Evolutionary conservation across 345 rosid species (phyloP).

Genomic region (Firmiana major): DNA sequence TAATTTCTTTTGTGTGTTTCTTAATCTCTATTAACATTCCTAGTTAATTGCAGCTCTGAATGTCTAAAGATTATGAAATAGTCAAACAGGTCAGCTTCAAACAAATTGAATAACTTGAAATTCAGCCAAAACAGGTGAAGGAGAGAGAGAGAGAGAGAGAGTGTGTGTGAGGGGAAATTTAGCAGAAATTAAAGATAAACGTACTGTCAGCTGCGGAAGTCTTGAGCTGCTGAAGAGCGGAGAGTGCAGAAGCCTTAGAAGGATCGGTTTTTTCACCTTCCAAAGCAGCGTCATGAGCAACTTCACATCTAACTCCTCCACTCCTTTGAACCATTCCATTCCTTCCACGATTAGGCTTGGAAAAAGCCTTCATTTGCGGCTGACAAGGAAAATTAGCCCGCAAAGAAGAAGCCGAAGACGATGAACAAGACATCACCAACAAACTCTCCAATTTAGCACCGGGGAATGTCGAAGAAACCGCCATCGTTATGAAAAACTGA

Average conservation of each 20-base stretch:
- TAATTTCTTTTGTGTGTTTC: neutral
- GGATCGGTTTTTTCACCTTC: constrained; percentile 9
- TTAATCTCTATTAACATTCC: neutral
- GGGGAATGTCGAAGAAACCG: constrained; percentile 35
- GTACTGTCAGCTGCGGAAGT: constrained; percentile 59
- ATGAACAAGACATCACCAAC: constrained; percentile 34
- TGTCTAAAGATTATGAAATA: neutral
- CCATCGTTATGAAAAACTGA: constrained; percentile 24
- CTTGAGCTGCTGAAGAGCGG: constrained; percentile 71
- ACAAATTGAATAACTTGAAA: neutral
- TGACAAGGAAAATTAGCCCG: constrained; percentile 29
- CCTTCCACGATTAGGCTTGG: constrained; percentile 26
- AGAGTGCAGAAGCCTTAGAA: constrained; percentile 37
- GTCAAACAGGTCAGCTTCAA: neutral
- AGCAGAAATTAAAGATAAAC: constrained; percentile 7
- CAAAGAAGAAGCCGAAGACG: constrained; percentile 25
- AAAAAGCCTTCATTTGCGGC: constrained; percentile 25
- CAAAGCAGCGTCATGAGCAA: constrained; percentile 23
- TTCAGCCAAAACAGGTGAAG: neutral
- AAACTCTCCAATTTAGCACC: constrained; percentile 44
- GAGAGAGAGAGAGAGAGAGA: no score
- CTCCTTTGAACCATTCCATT: constrained; percentile 24
- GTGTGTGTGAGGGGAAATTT: no score
- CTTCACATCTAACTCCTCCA: constrained; percentile 39
- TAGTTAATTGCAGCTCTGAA: neutral